Percentiles rank a stretch among this genome's conserved stretches.
Evolutionary conservation across 805 yeast genomes (phyloP).

Genomic region (Yamadazyma phyllophila): DNA sequence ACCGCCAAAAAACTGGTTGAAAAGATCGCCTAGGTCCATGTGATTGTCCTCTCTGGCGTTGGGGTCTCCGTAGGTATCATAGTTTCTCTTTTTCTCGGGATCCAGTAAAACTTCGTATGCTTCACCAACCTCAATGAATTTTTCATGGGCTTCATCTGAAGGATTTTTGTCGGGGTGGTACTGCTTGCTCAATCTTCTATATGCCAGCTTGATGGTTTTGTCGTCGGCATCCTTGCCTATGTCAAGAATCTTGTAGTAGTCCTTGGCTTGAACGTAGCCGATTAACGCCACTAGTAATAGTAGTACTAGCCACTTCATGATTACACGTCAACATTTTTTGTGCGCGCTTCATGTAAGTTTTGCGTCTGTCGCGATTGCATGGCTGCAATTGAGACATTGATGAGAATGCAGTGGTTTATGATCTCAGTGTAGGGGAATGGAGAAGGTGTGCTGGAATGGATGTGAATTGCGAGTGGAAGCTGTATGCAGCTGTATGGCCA

Average conservation of each 20-base stretch:
- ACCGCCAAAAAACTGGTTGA: slow-evolving; percentile 42
- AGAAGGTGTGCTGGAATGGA: no score
- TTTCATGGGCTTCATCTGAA: slow-evolving; percentile 77
- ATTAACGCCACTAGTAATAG: slow-evolving; percentile 6
- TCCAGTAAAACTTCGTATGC: slow-evolving; percentile 87
- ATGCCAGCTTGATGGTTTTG: slow-evolving; percentile 81
- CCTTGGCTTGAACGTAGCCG: slow-evolving; percentile 29
- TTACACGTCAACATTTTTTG: slow-evolving; percentile 6
- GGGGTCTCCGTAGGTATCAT: slow-evolving; percentile 77
- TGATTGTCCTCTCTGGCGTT: slow-evolving; percentile 34
- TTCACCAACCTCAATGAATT: slow-evolving; percentile 86
- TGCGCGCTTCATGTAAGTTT: neutral
- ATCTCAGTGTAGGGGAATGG: no score
- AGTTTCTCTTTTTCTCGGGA: slow-evolving; percentile 61
- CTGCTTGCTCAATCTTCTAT: slow-evolving; percentile 74
- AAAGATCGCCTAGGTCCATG: slow-evolving; percentile 54
- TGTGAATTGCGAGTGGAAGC: no score
- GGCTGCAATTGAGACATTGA: no score
- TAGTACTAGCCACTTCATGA: slow-evolving; percentile 3
- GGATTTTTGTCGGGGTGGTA: slow-evolving; percentile 95
- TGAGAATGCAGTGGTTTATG: no score
- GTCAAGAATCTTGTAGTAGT: slow-evolving; percentile 65
- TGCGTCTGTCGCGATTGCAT: no score
- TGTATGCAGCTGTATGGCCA: no score
- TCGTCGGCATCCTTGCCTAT: slow-evolving; percentile 67